A percentile compares a stretch with the other conserved stretches of the same genome.
These are phyloP conservation scores for Fusarium proliferatum DNA, from an alignment of 2,329 filamentous ascomycete genomes.

Conservation along the genomic window DNA sequence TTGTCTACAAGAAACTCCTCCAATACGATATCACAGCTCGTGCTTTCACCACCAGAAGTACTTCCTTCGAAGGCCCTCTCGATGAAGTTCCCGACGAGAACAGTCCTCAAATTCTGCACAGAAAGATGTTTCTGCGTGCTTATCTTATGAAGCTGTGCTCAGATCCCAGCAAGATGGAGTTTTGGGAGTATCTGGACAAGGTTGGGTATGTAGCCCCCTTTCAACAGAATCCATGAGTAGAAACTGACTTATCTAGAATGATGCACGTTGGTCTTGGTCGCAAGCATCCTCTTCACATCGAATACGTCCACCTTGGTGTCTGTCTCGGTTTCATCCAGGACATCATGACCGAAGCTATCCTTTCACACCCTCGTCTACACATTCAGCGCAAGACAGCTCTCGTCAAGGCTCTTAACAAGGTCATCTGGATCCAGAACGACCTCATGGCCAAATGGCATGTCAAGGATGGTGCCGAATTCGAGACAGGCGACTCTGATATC, in stretches of 20 bases:
- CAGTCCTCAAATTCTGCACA: constrained; percentile 78
- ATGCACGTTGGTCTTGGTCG: constrained; percentile 85
- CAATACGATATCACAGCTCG: constrained; percentile 85
- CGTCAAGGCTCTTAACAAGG: constrained; percentile 80
- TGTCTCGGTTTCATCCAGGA: constrained; percentile 82
- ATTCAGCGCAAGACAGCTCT: constrained; percentile 77
- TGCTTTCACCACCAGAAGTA: constrained; percentile 73
- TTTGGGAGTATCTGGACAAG: constrained; percentile 87
- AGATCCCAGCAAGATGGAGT: constrained; percentile 79
- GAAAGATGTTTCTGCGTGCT: constrained; percentile 82
- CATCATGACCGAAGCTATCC: constrained; percentile 79
- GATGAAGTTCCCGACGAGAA: constrained; percentile 73
- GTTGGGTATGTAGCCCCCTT: constrained; percentile 68
- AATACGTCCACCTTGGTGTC: constrained; percentile 82
- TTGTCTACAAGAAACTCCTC: constrained; percentile 84
- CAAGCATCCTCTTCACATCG: constrained; percentile 77
- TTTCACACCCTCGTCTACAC: constrained; percentile 75
- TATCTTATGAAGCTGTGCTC: constrained; percentile 81
- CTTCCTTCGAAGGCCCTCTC: constrained; percentile 74
- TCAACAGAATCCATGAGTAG: not conserved
- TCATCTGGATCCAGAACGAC: constrained; percentile 91
- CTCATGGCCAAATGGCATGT: constrained; percentile 87
- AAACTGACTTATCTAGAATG: constrained; percentile 58
- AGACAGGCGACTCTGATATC: constrained; percentile 57
- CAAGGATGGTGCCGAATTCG: constrained; percentile 72